Conservation (phyloP, 768 basidiomycete genomes). For the Aureoboletus auriporus region DNA sequence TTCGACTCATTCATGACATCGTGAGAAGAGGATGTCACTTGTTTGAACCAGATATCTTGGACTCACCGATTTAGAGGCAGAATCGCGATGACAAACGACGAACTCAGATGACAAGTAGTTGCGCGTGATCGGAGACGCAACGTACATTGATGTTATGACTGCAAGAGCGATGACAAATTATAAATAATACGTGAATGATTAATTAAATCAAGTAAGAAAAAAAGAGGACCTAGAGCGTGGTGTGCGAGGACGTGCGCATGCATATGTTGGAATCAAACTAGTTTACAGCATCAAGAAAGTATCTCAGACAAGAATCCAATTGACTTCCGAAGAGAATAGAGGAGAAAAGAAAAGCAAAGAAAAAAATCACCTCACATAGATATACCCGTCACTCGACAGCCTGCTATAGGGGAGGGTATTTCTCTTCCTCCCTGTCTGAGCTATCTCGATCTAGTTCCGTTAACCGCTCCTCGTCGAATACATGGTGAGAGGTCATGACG, state of each 20-base stretch:
- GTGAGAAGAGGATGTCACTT: no score
- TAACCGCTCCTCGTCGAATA: conserved; percentile 13
- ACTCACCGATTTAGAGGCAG: no score
- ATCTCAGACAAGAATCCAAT: no score
- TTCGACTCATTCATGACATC: no score
- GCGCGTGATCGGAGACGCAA: no score
- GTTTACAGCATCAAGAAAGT: conserved; percentile 5
- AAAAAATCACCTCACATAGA: neutral
- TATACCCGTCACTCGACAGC: conserved; percentile 5
- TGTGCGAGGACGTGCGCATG: no score
- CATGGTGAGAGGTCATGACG: neutral
- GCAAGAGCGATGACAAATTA: no score
- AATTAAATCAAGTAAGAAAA: neutral
- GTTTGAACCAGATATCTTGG: no score
- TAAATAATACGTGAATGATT: neutral
- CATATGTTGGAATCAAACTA: neutral
- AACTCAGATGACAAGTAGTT: no score
- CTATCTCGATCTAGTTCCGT: conserved; percentile 11
- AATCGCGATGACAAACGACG: no score
- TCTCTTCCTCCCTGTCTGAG: conserved; percentile 16
- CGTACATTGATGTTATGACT: no score
- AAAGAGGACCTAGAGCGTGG: neutral
- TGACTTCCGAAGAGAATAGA: no score
- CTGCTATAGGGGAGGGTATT: conserved; percentile 8
- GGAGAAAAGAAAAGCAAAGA: conserved; percentile 1